phyloP scores from a whole-genome alignment of 2,329 filamentous ascomycete species.

The Colletotrichum chlorophyti region DNA sequence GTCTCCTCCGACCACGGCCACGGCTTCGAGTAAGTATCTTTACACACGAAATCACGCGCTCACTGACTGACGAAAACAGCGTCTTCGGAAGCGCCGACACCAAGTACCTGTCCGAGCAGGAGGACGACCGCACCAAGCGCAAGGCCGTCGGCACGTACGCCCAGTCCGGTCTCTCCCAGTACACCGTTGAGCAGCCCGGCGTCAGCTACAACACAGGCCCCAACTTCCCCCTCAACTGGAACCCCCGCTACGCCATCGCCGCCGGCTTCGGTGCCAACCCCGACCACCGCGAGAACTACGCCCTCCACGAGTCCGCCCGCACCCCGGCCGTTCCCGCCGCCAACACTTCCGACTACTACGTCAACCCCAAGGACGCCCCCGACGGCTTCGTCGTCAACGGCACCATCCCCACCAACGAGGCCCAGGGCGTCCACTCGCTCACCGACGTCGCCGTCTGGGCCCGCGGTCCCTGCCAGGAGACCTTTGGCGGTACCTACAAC shows the following conservation, averaged over 20 bases:
- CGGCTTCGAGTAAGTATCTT: slow-evolving; percentile 70
- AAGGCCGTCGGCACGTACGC: slow-evolving; percentile 77
- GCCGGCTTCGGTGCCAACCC: slow-evolving; percentile 75
- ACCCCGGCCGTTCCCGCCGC: slow-evolving; percentile 56
- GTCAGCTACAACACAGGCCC: slow-evolving; percentile 75
- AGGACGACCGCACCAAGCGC: slow-evolving; percentile 75
- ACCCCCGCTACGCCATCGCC: slow-evolving; percentile 82
- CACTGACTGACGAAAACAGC: slow-evolving; percentile 29
- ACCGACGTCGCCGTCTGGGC: slow-evolving; percentile 83
- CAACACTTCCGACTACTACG: slow-evolving; percentile 65
- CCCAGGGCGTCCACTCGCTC: slow-evolving; percentile 77
- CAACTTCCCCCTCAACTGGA: slow-evolving; percentile 85
- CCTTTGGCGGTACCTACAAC: slow-evolving; percentile 75
- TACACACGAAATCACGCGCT: no score
- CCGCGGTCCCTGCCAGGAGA: slow-evolving; percentile 78
- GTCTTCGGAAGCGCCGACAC: slow-evolving; percentile 86
- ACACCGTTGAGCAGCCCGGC: slow-evolving; percentile 64
- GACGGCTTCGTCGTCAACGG: slow-evolving; percentile 79
- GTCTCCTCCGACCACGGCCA: slow-evolving; percentile 91
- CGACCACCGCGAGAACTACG: slow-evolving; percentile 79
- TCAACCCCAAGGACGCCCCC: slow-evolving; percentile 69
- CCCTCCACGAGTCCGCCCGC: slow-evolving; percentile 71
- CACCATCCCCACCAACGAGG: slow-evolving; percentile 68
- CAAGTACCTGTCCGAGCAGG: slow-evolving; percentile 72
- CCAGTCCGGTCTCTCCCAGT: slow-evolving; percentile 77